Conservation (phyloP, 1,139 yeast species). For the Arxiozyma slooffiae region DNA sequence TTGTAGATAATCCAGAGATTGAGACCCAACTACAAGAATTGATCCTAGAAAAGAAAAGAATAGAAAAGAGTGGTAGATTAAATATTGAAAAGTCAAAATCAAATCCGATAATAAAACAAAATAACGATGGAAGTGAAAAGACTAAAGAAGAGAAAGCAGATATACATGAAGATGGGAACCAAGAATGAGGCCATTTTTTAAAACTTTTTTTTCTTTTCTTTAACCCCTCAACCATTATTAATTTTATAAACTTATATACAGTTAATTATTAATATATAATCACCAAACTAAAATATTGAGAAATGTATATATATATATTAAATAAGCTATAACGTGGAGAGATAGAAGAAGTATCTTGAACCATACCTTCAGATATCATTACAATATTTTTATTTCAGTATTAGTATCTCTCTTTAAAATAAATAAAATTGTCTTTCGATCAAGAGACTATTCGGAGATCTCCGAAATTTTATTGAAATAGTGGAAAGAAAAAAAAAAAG, state of each 20-base stretch:
- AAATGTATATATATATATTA: too few species aligned
- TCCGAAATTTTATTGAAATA: too few species aligned
- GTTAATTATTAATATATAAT: too few species aligned
- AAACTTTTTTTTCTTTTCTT: too few species aligned
- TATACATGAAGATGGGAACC: background rate
- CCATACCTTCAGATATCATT: background rate
- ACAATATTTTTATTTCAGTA: too few species aligned
- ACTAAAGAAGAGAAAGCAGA: background rate
- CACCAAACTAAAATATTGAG: background rate
- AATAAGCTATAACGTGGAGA: background rate
- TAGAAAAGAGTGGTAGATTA: slow-evolving; percentile 13
- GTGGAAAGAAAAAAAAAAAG: too few species aligned
- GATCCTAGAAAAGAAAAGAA: slow-evolving; percentile 30
- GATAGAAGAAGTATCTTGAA: background rate
- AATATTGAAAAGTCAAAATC: background rate
- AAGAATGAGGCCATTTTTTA: background rate
- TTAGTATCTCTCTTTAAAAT: too few species aligned
- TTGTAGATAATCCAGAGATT: slow-evolving; percentile 36
- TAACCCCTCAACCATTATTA: background rate
- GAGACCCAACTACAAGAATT: slow-evolving; percentile 34
- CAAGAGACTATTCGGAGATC: too few species aligned
- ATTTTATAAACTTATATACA: too few species aligned
- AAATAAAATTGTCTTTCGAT: too few species aligned
- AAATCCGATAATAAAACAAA: background rate
- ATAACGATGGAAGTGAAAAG: background rate